phyloP scores from a whole-genome alignment of 225 moss, liverwort and hornwort species.

The Ulota crispa region DNA sequence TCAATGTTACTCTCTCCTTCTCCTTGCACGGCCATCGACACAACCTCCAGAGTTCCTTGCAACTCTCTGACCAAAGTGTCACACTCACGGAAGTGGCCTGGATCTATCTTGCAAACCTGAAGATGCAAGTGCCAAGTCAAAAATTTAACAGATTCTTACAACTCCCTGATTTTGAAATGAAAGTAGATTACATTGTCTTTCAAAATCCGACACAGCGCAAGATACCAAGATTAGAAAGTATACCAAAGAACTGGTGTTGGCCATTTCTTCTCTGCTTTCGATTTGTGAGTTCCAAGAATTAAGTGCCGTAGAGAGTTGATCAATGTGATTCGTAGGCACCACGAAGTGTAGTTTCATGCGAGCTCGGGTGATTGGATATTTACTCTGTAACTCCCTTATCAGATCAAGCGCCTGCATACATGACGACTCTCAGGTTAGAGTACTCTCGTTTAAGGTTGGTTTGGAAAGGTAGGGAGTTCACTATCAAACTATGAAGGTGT shows the following conservation, averaged over 20 bases:
- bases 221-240: not conserved
- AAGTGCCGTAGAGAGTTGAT: slow-evolving; percentile 53
- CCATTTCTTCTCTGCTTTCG: slow-evolving; percentile 72
- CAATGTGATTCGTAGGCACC: slow-evolving; percentile 56
- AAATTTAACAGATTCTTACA: not conserved
- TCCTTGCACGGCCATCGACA: slow-evolving; percentile 96
- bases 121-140: slow-evolving; percentile 1
- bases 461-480: not conserved
- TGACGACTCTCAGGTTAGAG: not conserved
- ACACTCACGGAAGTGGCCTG: slow-evolving; percentile 95
- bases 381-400: slow-evolving; percentile 80
- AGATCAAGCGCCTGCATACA: slow-evolving; percentile 81
- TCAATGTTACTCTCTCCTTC: slow-evolving; percentile 96
- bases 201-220: not conserved
- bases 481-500: not conserved
- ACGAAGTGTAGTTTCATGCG: slow-evolving; percentile 86
- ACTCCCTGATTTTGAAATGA: not conserved
- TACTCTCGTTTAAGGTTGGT: not conserved
- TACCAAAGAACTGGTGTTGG: slow-evolving; percentile 69
- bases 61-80: slow-evolving; percentile 81
- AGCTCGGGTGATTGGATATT: slow-evolving; percentile 90
- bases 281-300: slow-evolving; percentile 68
- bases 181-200: not conserved
- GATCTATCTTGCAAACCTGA: slow-evolving; percentile 95
- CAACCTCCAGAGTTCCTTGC: slow-evolving; percentile 87